Percentiles rank a stretch among this genome's conserved stretches.
These are phyloP conservation scores for Dactylellina sp. DNA, from an alignment of 2,329 filamentous ascomycete species.

Conservation along the genomic window DNA sequence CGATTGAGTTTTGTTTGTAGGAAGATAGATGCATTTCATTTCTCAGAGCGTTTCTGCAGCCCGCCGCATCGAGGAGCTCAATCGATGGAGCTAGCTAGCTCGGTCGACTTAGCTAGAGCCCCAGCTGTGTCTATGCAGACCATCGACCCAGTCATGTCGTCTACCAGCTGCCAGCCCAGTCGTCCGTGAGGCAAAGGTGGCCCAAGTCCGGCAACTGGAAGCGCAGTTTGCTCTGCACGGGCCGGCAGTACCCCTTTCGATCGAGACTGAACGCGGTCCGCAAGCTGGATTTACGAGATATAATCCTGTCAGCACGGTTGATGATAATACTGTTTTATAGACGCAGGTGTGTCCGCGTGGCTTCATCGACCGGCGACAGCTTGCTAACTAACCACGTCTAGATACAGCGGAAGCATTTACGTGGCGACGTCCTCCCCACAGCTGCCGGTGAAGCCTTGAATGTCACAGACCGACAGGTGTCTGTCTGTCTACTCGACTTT, in stretches of 20 bases:
- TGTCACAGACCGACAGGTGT: too few species aligned
- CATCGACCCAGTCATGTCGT: slow-evolving; percentile 19
- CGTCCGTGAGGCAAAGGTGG: slow-evolving; percentile 14
- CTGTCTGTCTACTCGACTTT: background rate
- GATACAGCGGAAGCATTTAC: background rate
- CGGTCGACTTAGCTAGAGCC: slow-evolving; percentile 20
- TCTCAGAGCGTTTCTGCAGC: background rate
- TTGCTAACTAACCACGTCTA: background rate
- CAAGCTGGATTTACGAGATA: background rate
- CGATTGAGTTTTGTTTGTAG: too few species aligned
- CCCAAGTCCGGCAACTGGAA: slow-evolving; percentile 34
- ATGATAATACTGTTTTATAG: background rate
- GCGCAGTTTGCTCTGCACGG: slow-evolving; percentile 17
- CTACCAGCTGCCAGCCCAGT: slow-evolving; percentile 23
- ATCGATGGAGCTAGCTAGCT: slow-evolving; percentile 28
- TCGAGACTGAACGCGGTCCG: slow-evolving; percentile 11
- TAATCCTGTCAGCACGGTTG: background rate
- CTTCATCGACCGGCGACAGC: background rate
- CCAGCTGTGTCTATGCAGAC: slow-evolving; percentile 28
- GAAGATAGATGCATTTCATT: too few species aligned
- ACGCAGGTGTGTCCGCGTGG: background rate
- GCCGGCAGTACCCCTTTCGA: background rate
- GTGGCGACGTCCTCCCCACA: background rate
- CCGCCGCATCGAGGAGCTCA: slow-evolving; percentile 39
- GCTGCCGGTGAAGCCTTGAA: too few species aligned